Evolutionary conservation across 768 basidiomycete genomes (phyloP).

Genomic region (Tricholoma sp.): DNA sequence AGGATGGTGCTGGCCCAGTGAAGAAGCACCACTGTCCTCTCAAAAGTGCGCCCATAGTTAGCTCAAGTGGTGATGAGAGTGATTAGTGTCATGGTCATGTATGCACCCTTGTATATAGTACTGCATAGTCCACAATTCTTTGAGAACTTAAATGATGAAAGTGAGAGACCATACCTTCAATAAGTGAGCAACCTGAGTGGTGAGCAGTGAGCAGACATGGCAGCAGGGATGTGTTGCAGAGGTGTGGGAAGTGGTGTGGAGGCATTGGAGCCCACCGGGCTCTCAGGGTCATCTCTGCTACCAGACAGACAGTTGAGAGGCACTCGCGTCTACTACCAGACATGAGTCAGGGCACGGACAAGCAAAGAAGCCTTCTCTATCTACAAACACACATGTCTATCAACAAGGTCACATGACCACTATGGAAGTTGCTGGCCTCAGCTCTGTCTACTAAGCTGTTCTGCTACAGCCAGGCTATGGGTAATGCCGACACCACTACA

Average conservation of each 20-base stretch:
- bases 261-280: not conserved
- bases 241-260: conserved; percentile 2
- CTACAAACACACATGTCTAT: too few relatives aligned
- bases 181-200: not conserved
- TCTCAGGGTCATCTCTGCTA: too few relatives aligned
- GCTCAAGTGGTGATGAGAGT: not conserved
- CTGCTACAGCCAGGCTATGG: too few relatives aligned
- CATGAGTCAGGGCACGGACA: too few relatives aligned
- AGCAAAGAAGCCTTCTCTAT: too few relatives aligned
- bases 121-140: not conserved
- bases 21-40: not conserved
- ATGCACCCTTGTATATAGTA: not conserved
- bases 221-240: not conserved
- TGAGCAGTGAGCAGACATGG: not conserved
- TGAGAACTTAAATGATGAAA: not conserved
- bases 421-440: too few relatives aligned
- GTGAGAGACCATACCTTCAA: not conserved
- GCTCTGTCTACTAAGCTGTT: too few relatives aligned
- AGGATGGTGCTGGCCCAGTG: not conserved
- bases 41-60: not conserved
- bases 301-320: too few relatives aligned
- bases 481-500: too few relatives aligned
- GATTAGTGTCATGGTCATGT: too few relatives aligned
- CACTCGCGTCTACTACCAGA: too few relatives aligned
- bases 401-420: too few relatives aligned